Base-by-base conservation (phyloP, 2,329 filamentous ascomycete genomes). In the Ceratocystis huliohia region DNA sequence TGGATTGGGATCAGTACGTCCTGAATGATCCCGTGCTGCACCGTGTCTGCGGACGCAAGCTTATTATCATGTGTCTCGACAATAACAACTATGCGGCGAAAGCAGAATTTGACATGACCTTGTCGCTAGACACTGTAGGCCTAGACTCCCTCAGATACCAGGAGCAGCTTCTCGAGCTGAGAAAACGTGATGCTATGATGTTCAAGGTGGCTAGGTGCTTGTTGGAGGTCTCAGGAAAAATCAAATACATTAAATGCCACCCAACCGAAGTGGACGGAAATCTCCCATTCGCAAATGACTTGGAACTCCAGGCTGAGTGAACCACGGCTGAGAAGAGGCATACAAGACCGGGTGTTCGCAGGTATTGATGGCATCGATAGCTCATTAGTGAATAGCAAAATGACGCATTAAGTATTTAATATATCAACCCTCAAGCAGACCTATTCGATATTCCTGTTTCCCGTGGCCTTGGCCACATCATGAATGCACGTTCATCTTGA, bases 401-500 rank as follows among this genome's bases (percentile, higher is more conserved):
- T 50, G 20, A 25, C 48, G 48, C 48, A 50, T 50, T 50, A 50
- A n/a, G 22, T 50, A 22, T 50, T 50, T 20, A 25, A 22, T 50
- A 50, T 25, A 25, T 50, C 7, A 5, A 50, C 8, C 48, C n/a
- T 2, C 48, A 22, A 50, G 1, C 48, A 79, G 1, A 72, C 74
- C 59, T 20, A 25, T 8, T 65, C 62, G 45, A 70, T 41, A 13
- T 5, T 41, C 10, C 37, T 13, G 37, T 41, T 13, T 41, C 37
- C 37, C 13, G 37, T 41, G 37, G 13, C 3, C 37, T 41, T 41
- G 37, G 37, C 37, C 46, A 20, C 46, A 37, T 64, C 17, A 64
- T 41, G 46, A 70, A 62, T 67, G 68, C 44, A 71, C 68, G n/a
- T 71, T 72, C 68, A 85, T 82, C 72, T 83, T 86, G 25, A 96